phyloP scores from a whole-genome alignment of 2,329 filamentous ascomycete genomes.

The Byssoonygena ceratinophila region DNA sequence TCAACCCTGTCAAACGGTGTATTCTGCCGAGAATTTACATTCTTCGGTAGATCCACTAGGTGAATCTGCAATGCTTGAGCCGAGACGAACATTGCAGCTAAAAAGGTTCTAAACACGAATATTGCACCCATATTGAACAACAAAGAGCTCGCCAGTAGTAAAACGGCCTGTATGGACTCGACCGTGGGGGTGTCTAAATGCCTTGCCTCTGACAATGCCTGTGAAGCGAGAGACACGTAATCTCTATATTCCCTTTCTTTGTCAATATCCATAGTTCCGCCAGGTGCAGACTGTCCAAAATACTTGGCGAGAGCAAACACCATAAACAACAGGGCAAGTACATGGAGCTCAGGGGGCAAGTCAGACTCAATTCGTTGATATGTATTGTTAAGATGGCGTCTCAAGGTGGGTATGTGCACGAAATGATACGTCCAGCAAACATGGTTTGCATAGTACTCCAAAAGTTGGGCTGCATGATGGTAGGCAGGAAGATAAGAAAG shows the following conservation, averaged over 20 bases:
- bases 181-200: conserved; percentile 26
- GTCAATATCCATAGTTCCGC: conserved; percentile 12
- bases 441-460: conserved; percentile 27
- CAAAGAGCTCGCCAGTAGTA: background rate
- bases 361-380: conserved; percentile 23
- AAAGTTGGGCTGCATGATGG: conserved; percentile 23
- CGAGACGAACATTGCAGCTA: conserved; percentile 8
- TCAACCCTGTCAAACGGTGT: conserved; percentile 10
- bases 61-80: conserved; percentile 7
- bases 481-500: conserved; percentile 19
- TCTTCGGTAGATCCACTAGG: conserved; percentile 9
- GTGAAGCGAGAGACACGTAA: conserved; percentile 23
- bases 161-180: conserved; percentile 27
- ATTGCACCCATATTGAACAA: conserved; percentile 8
- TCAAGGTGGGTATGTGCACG: conserved; percentile 23
- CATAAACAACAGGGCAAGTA: conserved; percentile 29
- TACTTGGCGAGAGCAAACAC: conserved; percentile 23
- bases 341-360: conserved; percentile 18
- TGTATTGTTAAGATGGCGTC: conserved; percentile 22
- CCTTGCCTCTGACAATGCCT: conserved; percentile 24
- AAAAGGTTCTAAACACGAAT: background rate
- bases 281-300: background rate
- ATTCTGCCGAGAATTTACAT: conserved; percentile 5
- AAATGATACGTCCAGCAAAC: conserved; percentile 32
- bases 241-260: conserved; percentile 21